phyloP scores from a whole-genome alignment of 202 grass and related monocot species.

The Zoysia matrella region DNA sequence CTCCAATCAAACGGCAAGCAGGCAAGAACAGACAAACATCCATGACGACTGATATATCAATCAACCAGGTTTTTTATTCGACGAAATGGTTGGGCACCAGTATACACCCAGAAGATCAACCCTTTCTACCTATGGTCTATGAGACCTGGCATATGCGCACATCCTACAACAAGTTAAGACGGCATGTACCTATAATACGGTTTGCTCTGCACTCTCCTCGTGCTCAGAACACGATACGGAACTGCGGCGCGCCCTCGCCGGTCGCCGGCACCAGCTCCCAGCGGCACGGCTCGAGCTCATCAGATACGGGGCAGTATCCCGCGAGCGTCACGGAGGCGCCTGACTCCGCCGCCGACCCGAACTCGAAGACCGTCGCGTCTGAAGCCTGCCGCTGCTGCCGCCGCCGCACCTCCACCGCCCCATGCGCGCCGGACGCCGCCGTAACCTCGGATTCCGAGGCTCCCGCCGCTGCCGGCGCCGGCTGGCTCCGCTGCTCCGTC shows the following conservation, averaged over 20 bases:
- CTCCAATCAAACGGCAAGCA: neutral
- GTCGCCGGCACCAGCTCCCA: slow-evolving; percentile 79
- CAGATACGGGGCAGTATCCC: slow-evolving; percentile 84
- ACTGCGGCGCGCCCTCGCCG: slow-evolving; percentile 73
- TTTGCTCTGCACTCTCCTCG: neutral
- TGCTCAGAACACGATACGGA: slow-evolving; percentile 91
- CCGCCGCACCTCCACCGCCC: slow-evolving; percentile 79
- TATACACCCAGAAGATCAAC: slow-evolving; percentile 29
- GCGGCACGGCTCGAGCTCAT: slow-evolving; percentile 89
- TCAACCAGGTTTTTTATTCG: slow-evolving; percentile 45
- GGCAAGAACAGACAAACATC: neutral
- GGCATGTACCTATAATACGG: neutral
- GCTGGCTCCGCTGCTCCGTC: slow-evolving; percentile 26
- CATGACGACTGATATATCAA: neutral
- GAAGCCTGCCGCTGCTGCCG: slow-evolving; percentile 42
- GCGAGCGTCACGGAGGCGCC: slow-evolving; percentile 71
- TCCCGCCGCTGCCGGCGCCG: neutral
- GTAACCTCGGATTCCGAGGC: slow-evolving; percentile 2
- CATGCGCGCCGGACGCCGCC: slow-evolving; percentile 50
- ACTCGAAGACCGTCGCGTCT: slow-evolving; percentile 92
- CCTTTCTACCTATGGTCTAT: neutral
- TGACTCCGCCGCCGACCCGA: slow-evolving; percentile 70
- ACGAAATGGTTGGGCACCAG: slow-evolving; percentile 19
- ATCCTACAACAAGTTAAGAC: neutral
- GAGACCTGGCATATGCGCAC: slow-evolving; percentile 11